Percentiles rank a stretch among this genome's conserved stretches.
Evolutionary conservation across 495 filamentous ascomycete genomes (phyloP).

Genomic region (Penicillium crystallinum): DNA sequence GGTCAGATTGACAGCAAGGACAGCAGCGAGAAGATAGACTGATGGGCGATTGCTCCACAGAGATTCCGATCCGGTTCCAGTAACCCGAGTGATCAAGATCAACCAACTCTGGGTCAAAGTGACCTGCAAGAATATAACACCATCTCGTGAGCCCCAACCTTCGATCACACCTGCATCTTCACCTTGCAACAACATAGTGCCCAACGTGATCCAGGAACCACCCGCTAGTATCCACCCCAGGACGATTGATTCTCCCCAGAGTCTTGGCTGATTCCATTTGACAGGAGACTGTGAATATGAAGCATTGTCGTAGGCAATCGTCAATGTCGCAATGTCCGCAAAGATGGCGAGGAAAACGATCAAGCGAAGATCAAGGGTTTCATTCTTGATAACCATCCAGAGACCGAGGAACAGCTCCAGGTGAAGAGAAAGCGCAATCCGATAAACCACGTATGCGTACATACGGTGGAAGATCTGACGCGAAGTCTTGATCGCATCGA

Average conservation of each 20-base stretch:
- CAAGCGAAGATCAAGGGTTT: slow-evolving; percentile 75
- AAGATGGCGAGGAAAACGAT: slow-evolving; percentile 94
- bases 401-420: slow-evolving; percentile 84
- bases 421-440: slow-evolving; percentile 88
- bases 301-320: slow-evolving; percentile 91
- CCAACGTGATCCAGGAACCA: slow-evolving; percentile 80
- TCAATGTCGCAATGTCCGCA: slow-evolving; percentile 87
- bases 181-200: slow-evolving; percentile 65
- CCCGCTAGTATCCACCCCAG: slow-evolving; percentile 74
- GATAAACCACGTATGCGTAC: slow-evolving; percentile 95
- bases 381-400: slow-evolving; percentile 84
- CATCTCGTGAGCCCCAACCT: slow-evolving; percentile 76
- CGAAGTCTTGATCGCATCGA: slow-evolving; percentile 88
- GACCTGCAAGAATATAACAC: slow-evolving; percentile 84
- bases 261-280: slow-evolving; percentile 89
- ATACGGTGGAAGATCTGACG: slow-evolving; percentile 96
- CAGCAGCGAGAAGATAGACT: slow-evolving; percentile 70
- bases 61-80: slow-evolving; percentile 47
- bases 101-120: slow-evolving; percentile 92
- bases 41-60: slow-evolving; percentile 84
- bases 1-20: slow-evolving; percentile 73
- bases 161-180: slow-evolving; percentile 76
- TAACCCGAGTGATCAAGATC: slow-evolving; percentile 91
- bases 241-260: slow-evolving; percentile 86
- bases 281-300: slow-evolving; percentile 81